Evolutionary conservation across 768 basidiomycete species (phyloP).

Genomic region (Pisolithus orientalis): DNA sequence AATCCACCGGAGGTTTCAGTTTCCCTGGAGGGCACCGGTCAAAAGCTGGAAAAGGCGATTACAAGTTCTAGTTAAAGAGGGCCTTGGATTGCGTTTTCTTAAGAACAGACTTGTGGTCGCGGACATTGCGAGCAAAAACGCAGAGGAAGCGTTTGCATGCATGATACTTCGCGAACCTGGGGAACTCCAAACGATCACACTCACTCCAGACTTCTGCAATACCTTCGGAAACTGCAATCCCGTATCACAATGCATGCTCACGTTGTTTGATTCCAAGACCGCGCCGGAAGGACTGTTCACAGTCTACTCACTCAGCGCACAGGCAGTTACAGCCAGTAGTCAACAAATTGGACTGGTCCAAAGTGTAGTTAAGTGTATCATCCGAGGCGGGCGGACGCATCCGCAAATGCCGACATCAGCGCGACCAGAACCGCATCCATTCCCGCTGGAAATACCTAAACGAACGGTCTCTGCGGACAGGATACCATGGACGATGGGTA

Average conservation of each 20-base stretch:
- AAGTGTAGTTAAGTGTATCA: slow-evolving; percentile 50
- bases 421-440: slow-evolving; percentile 5
- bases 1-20: slow-evolving; percentile 50
- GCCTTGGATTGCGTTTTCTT: slow-evolving; percentile 27
- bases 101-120: slow-evolving; percentile 53
- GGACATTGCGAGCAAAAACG: slow-evolving; percentile 50
- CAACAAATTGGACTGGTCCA: slow-evolving; percentile 60
- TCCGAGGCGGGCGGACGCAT: slow-evolving; percentile 36
- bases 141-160: slow-evolving; percentile 51
- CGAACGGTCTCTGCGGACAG: slow-evolving; percentile 60
- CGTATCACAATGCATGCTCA: slow-evolving; percentile 36
- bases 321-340: slow-evolving; percentile 60
- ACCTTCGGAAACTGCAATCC: slow-evolving; percentile 1
- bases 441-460: slow-evolving; percentile 33
- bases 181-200: slow-evolving; percentile 38
- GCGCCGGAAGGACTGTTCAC: slow-evolving; percentile 52
- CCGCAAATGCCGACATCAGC: not conserved
- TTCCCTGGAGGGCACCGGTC: slow-evolving; percentile 64
- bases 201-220: slow-evolving; percentile 58
- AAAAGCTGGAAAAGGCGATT: slow-evolving; percentile 63
- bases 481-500: slow-evolving; percentile 57
- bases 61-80: slow-evolving; percentile 49
- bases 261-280: slow-evolving; percentile 53
- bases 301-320: slow-evolving; percentile 56
- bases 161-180: slow-evolving; percentile 52